These are phyloP conservation scores for Chlorencoelia australis DNA, from an alignment of 2,329 filamentous ascomycete genomes.

Conservation along the genomic window DNA sequence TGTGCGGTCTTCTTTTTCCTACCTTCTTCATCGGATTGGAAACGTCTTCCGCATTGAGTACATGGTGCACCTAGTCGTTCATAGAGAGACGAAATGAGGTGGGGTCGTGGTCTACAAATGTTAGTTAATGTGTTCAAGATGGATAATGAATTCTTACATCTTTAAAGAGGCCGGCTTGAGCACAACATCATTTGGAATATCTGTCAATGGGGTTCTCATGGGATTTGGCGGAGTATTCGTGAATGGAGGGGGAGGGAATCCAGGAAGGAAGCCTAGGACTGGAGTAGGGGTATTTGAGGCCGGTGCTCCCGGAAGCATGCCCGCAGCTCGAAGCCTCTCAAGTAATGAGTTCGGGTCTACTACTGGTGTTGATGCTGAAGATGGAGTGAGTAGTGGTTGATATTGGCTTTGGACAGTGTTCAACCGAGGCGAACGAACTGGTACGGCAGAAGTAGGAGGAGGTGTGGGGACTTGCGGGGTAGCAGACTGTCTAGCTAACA, in stretches of 20 bases:
- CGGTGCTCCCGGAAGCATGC: conserved; percentile 45
- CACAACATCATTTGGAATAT: conserved; percentile 38
- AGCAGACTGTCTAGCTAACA: conserved; percentile 43
- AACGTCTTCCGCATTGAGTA: conserved; percentile 82
- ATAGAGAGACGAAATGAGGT: conserved; percentile 66
- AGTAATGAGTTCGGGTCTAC: conserved; percentile 44
- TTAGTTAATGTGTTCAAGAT: conserved; percentile 9
- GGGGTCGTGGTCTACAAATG: conserved; percentile 53
- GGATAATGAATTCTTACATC: conserved; percentile 43
- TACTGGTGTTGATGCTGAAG: conserved; percentile 30
- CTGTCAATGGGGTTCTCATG: conserved; percentile 18
- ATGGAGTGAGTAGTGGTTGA: conserved; percentile 22
- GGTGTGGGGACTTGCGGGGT: conserved; percentile 41
- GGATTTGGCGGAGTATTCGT: conserved; percentile 15
- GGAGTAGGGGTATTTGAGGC: conserved; percentile 29
- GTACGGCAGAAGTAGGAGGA: conserved; percentile 28
- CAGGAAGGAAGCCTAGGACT: conserved; percentile 31
- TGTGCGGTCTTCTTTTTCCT: conserved; percentile 81
- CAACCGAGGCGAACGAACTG: conserved; percentile 41
- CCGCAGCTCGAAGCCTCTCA: conserved; percentile 57
- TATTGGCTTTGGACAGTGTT: conserved; percentile 30
- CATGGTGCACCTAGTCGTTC: conserved; percentile 79
- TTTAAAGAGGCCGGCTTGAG: conserved; percentile 62
- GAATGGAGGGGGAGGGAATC: conserved; percentile 27
- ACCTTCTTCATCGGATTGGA: conserved; percentile 66